These are phyloP conservation scores for Penicillium sp. DNA, from an alignment of 2,329 filamentous ascomycete species.

Conservation along the genomic window DNA sequence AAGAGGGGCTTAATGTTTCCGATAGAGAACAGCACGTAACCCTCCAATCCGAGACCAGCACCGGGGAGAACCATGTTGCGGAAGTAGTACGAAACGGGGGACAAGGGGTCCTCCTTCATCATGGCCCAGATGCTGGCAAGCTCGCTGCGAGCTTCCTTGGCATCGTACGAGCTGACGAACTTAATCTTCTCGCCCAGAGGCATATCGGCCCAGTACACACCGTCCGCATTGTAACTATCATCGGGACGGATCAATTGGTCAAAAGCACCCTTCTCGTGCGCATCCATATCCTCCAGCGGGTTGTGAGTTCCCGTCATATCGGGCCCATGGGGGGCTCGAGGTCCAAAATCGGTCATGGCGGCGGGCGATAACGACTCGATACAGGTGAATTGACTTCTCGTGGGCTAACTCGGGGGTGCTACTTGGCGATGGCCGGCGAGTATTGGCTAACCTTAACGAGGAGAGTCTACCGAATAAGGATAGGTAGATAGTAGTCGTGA, in stretches of 20 bases:
- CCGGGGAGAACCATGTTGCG: conserved; percentile 90
- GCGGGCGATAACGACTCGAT: neutral
- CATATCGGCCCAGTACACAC: conserved; percentile 92
- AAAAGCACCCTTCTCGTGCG: conserved; percentile 69
- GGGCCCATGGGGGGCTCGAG: conserved; percentile 55
- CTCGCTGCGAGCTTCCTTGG: conserved; percentile 72
- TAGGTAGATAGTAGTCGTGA: neutral
- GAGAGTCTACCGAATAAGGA: conserved; percentile 5
- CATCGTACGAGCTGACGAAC: conserved; percentile 79
- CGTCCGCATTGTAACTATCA: conserved; percentile 82
- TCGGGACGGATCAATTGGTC: conserved; percentile 82
- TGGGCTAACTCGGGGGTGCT: neutral
- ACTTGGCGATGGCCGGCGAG: conserved; percentile 19
- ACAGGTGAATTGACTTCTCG: conserved; percentile 6
- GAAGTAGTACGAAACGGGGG: conserved; percentile 84
- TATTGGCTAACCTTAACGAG: conserved; percentile 13
- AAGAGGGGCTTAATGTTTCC: conserved; percentile 89
- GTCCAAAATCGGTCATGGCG: conserved; percentile 48
- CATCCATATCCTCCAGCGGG: conserved; percentile 59
- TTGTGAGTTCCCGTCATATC: conserved; percentile 54
- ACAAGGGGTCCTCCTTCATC: conserved; percentile 85
- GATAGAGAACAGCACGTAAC: conserved; percentile 96
- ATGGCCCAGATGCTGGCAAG: conserved; percentile 71
- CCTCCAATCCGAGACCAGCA: conserved; percentile 89
- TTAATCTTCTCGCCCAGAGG: conserved; percentile 70